Conservation (phyloP, 805 yeast species). For the Sporopachydermia lactativora region DNA sequence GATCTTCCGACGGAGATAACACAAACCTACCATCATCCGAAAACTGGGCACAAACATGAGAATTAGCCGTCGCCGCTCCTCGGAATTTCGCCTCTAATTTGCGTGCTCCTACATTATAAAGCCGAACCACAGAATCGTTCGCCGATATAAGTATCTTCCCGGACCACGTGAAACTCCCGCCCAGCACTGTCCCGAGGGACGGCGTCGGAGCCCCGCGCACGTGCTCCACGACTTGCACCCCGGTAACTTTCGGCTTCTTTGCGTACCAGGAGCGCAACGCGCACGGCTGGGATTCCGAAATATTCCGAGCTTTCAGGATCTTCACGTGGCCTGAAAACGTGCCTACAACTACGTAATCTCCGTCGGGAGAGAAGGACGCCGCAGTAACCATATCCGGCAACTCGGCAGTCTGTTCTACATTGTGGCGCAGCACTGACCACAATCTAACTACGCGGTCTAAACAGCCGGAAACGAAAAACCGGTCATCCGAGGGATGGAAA, state of each 20-base stretch:
- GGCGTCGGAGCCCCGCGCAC: neutral
- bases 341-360: conserved; percentile 49
- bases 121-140: conserved; percentile 66
- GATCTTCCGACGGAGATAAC: conserved; percentile 77
- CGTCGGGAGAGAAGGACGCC: conserved; percentile 53
- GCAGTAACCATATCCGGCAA: conserved; percentile 64
- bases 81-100: conserved; percentile 52
- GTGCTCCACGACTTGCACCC: neutral
- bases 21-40: conserved; percentile 46
- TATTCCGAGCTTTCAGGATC: conserved; percentile 39
- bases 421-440: conserved; percentile 75
- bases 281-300: conserved; percentile 14
- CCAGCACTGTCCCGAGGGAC: neutral
- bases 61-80: conserved; percentile 57
- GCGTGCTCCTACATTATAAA: conserved; percentile 41
- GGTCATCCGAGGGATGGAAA: conserved; percentile 77
- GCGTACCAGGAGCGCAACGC: neutral
- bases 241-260: conserved; percentile 1
- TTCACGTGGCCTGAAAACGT: conserved; percentile 61
- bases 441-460: conserved; percentile 59
- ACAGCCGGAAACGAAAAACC: conserved; percentile 76
- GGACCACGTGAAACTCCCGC: neutral
- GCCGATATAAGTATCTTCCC: conserved; percentile 48
- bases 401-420: conserved; percentile 44
- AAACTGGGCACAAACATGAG: conserved; percentile 55